Base-by-base conservation (phyloP, 2,329 filamentous ascomycete genomes). In the Volutella citrinella region DNA sequence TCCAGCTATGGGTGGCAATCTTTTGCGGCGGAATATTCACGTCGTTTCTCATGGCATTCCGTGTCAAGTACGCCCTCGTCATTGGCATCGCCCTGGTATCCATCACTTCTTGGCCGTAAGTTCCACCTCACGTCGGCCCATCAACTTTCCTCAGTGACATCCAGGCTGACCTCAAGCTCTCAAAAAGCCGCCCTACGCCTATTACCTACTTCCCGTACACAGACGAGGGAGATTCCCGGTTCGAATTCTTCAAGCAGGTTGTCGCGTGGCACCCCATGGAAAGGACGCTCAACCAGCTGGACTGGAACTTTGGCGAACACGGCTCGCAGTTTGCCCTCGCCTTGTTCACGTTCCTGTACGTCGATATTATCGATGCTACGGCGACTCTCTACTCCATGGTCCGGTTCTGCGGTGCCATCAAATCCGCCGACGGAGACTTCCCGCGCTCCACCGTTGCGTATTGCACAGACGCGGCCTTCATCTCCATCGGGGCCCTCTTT, bases 1-100 rank as follows among this genome's bases (percentile, higher is more conserved):
- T n/a, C n/a, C 23, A 81, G 78, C 68, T 94, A 72, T 95, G 89
- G 89, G 77, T 94, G 34, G 89, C 86, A 10, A 83, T 95, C 45
- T 82, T 88, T 55, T 79, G 82, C 34, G 87, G 89, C 11, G 87
- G 87, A 20, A 70, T 95, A 27, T 60, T 94, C 22, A 91, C 87
- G 0, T 80, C 84, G 6, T 76, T 91, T 46, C 77, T 95, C 61
- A 88, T 88, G 84, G 76, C 83, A 13, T 89, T 83, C 57, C 77
- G 81, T 23, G 70, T 87, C 62, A 87, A 87, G 56, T 82, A 82
- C 34, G 82, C 84, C 29, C 84, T 89, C 42, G 76, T 88, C 34
- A 76, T 84, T 16, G 84, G 84, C 3, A 87, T 89, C 34, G 65
- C 77, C 9, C 64, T 87, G 7, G 82, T 87, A 5, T 85, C 82